phyloP scores from a whole-genome alignment of 257 asterid species.

The Dorcoceras hygrometricum region DNA sequence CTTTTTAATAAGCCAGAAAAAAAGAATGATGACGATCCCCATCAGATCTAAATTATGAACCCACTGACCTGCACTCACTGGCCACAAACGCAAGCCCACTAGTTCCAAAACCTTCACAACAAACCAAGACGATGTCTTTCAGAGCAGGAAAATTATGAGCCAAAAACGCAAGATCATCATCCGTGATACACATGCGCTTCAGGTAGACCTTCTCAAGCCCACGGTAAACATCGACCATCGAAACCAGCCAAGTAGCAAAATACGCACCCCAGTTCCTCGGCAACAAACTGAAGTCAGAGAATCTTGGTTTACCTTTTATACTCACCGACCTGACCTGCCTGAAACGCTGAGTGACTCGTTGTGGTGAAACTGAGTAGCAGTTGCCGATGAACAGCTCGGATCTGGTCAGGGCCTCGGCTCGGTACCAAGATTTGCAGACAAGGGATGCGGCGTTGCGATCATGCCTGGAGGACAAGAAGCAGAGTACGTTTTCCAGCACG shows the following conservation, averaged over 20 bases:
- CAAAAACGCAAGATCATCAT: conserved; percentile 38
- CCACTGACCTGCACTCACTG: conserved; percentile 47
- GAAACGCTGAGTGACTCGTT: conserved; percentile 41
- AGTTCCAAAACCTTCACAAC: conserved; percentile 53
- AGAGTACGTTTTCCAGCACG: conserved; percentile 51
- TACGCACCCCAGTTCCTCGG: conserved; percentile 54
- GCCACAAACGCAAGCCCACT: conserved; percentile 47
- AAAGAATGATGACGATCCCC: background rate
- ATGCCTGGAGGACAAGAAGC: conserved; percentile 40
- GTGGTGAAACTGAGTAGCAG: conserved; percentile 45
- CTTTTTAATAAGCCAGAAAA: background rate
- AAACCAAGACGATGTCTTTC: conserved; percentile 42
- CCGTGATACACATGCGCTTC: conserved; percentile 43
- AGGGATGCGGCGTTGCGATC: conserved; percentile 56
- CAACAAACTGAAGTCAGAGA: conserved; percentile 48
- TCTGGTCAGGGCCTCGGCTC: conserved; percentile 51
- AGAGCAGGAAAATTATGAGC: conserved; percentile 36
- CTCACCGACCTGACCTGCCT: conserved; percentile 35
- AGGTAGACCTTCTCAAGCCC: conserved; percentile 43
- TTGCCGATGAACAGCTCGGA: conserved; percentile 52
- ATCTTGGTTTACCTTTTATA: conserved; percentile 49
- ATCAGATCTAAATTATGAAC: background rate
- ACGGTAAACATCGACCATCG: conserved; percentile 35
- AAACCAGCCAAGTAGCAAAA: conserved; percentile 36
- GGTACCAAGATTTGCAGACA: conserved; percentile 51